These are phyloP conservation scores for Saraca asoca DNA, from an alignment of 331 rosid species.

Conservation along the genomic window DNA sequence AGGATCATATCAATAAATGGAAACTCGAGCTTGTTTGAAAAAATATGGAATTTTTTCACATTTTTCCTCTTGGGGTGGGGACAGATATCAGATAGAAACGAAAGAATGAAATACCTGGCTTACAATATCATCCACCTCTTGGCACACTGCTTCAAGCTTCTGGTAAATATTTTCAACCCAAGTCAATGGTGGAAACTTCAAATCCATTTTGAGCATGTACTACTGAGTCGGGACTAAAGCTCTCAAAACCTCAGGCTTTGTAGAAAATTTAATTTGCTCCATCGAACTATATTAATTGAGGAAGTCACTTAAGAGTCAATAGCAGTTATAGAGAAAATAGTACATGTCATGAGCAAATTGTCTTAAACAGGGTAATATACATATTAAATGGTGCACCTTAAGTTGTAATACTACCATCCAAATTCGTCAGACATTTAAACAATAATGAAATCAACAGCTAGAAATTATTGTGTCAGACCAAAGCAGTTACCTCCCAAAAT, in stretches of 20 bases:
- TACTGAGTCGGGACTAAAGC: conserved; percentile 7
- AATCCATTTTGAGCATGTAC: conserved; percentile 54
- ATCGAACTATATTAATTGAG: conserved; percentile 10
- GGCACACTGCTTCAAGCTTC: conserved; percentile 81
- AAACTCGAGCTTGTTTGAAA: neutral
- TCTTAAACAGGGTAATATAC: neutral
- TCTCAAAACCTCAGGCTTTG: conserved; percentile 17
- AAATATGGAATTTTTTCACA: too few species aligned
- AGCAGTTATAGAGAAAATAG: neutral
- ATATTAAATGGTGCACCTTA: conserved; percentile 15
- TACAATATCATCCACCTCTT: conserved; percentile 72
- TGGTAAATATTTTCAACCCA: conserved; percentile 82
- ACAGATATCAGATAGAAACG: conserved; percentile 22
- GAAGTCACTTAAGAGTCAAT: conserved; percentile 8
- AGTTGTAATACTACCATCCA: neutral
- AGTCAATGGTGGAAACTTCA: conserved; percentile 45
- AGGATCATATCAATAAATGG: conserved; percentile 18
- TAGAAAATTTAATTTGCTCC: neutral
- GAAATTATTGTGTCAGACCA: neutral
- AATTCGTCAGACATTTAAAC: neutral
- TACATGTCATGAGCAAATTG: conserved; percentile 9
- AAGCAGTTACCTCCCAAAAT: neutral
- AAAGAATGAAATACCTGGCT: conserved; percentile 55
- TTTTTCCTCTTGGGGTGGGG: neutral
- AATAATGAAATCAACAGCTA: neutral